Evolutionary conservation across 1,284 basidiomycete genomes (phyloP).

Genomic region (Malassezia pachydermatis): DNA sequence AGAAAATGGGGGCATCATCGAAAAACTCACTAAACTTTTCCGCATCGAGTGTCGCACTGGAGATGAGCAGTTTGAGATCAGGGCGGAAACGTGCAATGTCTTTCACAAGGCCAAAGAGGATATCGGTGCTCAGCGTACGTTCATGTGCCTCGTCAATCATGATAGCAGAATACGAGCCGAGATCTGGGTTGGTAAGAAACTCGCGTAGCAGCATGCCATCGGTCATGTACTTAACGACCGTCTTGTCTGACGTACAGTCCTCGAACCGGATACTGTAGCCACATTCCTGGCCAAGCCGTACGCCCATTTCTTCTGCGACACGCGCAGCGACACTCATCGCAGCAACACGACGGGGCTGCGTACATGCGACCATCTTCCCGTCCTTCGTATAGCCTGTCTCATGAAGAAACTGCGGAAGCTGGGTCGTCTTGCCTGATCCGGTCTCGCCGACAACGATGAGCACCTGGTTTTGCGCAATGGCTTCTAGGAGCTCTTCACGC

Average conservation of each 20-base stretch:
- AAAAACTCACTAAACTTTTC: slow-evolving; percentile 47
- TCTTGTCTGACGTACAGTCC: slow-evolving; percentile 87
- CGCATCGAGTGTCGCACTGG: slow-evolving; percentile 43
- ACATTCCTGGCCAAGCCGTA: slow-evolving; percentile 88
- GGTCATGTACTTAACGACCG: slow-evolving; percentile 47
- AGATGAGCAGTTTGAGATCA: slow-evolving; percentile 43
- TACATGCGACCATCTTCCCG: slow-evolving; percentile 84
- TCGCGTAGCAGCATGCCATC: slow-evolving; percentile 48
- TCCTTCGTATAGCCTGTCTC: slow-evolving; percentile 87
- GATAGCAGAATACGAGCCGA: slow-evolving; percentile 37
- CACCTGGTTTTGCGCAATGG: slow-evolving; percentile 74
- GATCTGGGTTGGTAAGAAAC: slow-evolving; percentile 44
- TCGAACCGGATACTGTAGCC: slow-evolving; percentile 95
- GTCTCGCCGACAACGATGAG: slow-evolving; percentile 51
- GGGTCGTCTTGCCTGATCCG: slow-evolving; percentile 95
- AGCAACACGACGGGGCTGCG: slow-evolving; percentile 93
- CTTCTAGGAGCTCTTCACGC: slow-evolving; percentile 55
- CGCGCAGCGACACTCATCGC: slow-evolving; percentile 98
- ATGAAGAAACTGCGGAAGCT: slow-evolving; percentile 92
- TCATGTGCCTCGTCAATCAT: slow-evolving; percentile 48
- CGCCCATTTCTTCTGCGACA: slow-evolving; percentile 97
- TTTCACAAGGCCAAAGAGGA: slow-evolving; percentile 46
- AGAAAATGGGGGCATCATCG: slow-evolving; percentile 46
- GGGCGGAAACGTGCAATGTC: slow-evolving; percentile 45
- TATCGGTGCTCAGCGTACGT: slow-evolving; percentile 44